These are phyloP conservation scores for Coleophoma eucalyptorum DNA, from an alignment of 2,329 filamentous ascomycete genomes.

Conservation along the genomic window DNA sequence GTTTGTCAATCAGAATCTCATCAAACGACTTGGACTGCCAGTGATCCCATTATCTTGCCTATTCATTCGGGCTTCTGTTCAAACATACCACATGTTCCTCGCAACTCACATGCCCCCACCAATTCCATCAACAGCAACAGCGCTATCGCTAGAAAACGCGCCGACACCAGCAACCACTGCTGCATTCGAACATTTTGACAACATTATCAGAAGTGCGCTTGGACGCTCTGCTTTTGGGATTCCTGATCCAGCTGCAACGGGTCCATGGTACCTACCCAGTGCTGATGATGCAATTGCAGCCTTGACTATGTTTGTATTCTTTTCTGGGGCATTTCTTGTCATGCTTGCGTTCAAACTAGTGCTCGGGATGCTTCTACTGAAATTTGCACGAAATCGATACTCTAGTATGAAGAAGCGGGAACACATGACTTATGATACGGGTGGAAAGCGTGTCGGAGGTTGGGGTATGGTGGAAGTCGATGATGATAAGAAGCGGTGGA, in stretches of 20 bases:
- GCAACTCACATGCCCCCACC: slow-evolving; percentile 80
- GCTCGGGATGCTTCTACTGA: slow-evolving; percentile 82
- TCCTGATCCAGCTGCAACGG: slow-evolving; percentile 23
- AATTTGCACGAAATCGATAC: slow-evolving; percentile 76
- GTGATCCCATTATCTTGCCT: slow-evolving; percentile 91
- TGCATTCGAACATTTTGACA: slow-evolving; percentile 75
- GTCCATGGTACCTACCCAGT: slow-evolving; percentile 26
- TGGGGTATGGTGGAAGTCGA: slow-evolving; percentile 85
- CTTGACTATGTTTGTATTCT: slow-evolving; percentile 79
- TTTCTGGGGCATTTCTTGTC: slow-evolving; percentile 80
- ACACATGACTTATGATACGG: slow-evolving; percentile 58
- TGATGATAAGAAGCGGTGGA: slow-evolving; percentile 80
- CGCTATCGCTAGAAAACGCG: slow-evolving; percentile 58
- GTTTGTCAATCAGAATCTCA: slow-evolving; percentile 86
- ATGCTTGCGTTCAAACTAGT: slow-evolving; percentile 81
- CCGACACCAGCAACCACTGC: slow-evolving; percentile 68
- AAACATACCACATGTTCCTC: slow-evolving; percentile 98
- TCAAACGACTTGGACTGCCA: slow-evolving; percentile 82
- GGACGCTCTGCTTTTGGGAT: slow-evolving; percentile 67
- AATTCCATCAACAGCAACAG: slow-evolving; percentile 61
- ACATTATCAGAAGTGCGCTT: slow-evolving; percentile 71
- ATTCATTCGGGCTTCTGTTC: slow-evolving; percentile 89
- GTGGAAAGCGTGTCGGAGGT: slow-evolving; percentile 73
- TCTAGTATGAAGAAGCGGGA: slow-evolving; percentile 70
- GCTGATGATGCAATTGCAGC: slow-evolving; percentile 73